Evolutionary conservation across 1,284 basidiomycete genomes (phyloP), one percentile per base, ranked within the genome.

Genomic region (Kwoniella shivajii): DNA sequence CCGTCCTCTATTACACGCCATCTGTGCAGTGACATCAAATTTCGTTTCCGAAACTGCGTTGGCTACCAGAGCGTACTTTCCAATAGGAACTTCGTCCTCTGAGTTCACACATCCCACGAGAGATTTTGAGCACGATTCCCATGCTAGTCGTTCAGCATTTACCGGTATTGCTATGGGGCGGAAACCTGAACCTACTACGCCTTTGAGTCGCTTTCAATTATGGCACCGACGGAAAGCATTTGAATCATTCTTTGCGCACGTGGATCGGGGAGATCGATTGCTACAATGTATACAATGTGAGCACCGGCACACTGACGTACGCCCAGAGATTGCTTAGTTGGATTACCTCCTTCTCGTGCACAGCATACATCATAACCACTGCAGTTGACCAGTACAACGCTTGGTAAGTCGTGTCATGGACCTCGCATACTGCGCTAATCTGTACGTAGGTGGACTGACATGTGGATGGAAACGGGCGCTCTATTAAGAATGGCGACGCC

Each of bases 161-260:
- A 43, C 44, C 11, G 42, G 30, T 14, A 11, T n/a, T 10, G 29
- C 54, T 6, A 26, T 37, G 22, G 20, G 34, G 10, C 56, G 43
- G 22, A 27, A 26, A 10, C 11, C 26, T 2, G 34, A 37, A 24
- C 22, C 54, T 11, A n/a, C 39, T 4, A 60, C 58, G 1, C 62
- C 71, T 2, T 50, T 68, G n/a, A 65, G 64, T 4, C 56, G 67
- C n/a, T 76, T 75, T 47, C 71, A 74, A 57, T 49, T 71, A 30
- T 76, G 73, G 73, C 74, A 76, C 42, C 59, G 74, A 18, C 59
- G 73, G 9, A 74, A 73, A 48, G 62, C 67, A 5, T 64, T 72
- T 30, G 62, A 69, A 33, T 52, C 45, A 1, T 50, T 71, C 31
- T 44, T 61, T 5, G 43, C 50, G 6, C 53, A 58, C 14, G 55